Conservation (phyloP, 169 alveolate species). For the Cryptosporidium muris region DNA sequence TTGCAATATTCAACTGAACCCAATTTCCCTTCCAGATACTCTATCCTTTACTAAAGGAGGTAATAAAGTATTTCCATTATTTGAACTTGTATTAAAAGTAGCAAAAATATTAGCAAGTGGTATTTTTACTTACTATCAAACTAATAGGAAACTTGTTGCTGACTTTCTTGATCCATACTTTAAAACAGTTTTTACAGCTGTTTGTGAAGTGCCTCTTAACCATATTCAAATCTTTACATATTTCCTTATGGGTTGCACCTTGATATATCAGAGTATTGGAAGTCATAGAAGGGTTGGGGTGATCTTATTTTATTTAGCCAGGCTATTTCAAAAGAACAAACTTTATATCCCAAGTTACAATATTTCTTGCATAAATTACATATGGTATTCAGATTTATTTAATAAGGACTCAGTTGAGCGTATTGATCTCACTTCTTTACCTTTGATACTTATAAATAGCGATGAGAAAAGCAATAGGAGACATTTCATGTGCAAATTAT, state of each 20-base stretch:
- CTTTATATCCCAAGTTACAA: conserved; percentile 16
- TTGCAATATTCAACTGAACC: background rate
- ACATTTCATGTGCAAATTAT: conserved; percentile 20
- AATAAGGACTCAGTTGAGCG: background rate
- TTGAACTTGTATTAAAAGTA: conserved; percentile 23
- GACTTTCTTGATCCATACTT: conserved; percentile 59
- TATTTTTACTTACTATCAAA: conserved; percentile 6
- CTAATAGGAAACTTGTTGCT: conserved; percentile 39
- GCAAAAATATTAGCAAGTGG: conserved; percentile 17
- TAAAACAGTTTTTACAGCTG: background rate
- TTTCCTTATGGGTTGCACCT: conserved; percentile 43
- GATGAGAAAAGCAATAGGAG: background rate
- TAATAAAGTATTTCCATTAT: background rate
- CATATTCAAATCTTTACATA: conserved; percentile 19
- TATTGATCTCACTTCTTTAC: background rate
- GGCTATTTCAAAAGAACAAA: conserved; percentile 15
- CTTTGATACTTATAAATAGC: background rate
- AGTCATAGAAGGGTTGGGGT: conserved; percentile 58
- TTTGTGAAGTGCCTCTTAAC: background rate
- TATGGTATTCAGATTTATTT: conserved; percentile 31
- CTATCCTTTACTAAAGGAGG: background rate
- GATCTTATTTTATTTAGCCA: conserved; percentile 9
- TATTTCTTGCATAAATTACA: conserved; percentile 35
- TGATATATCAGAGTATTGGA: background rate
- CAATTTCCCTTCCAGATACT: background rate